phyloP scores from a whole-genome alignment of 805 yeast genomes.

The Candida sakaeoensis region DNA sequence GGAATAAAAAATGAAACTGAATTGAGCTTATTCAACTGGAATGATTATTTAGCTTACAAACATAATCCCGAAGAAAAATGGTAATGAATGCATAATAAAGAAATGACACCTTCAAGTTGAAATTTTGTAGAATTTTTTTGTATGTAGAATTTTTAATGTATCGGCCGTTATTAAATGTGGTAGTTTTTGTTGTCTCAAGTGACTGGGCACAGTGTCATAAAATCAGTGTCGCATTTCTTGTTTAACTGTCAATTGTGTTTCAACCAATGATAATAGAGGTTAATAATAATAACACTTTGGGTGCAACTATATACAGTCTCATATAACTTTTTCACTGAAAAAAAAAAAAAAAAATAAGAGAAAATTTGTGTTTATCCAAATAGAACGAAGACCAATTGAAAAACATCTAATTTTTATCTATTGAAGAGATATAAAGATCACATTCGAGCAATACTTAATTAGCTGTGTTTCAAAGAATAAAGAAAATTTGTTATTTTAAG shows the following conservation, averaged over 20 bases:
- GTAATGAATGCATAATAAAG: too few relatives aligned
- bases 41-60: slow-evolving; percentile 65
- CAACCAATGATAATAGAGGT: slow-evolving; percentile 48
- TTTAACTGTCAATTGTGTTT: slow-evolving; percentile 23
- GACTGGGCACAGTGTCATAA: background rate
- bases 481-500: too few relatives aligned
- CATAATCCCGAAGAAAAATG: slow-evolving; percentile 88
- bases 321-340: slow-evolving; percentile 2
- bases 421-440: background rate
- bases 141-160: too few relatives aligned
- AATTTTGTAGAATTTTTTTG: too few relatives aligned
- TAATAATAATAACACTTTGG: slow-evolving; percentile 22
- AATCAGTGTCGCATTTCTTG: background rate
- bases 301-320: slow-evolving; percentile 7
- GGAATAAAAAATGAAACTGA: slow-evolving; percentile 85
- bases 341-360: slow-evolving; percentile 6
- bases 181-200: too few relatives aligned
- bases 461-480: too few relatives aligned
- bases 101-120: too few relatives aligned
- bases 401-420: slow-evolving; percentile 1
- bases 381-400: slow-evolving; percentile 5
- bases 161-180: too few relatives aligned
- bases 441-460: too few relatives aligned
- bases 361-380: slow-evolving; percentile 1
- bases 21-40: slow-evolving; percentile 70